Evolutionary conservation across 441 rosid genomes (phyloP).

Genomic region (Adansonia gregorii): DNA sequence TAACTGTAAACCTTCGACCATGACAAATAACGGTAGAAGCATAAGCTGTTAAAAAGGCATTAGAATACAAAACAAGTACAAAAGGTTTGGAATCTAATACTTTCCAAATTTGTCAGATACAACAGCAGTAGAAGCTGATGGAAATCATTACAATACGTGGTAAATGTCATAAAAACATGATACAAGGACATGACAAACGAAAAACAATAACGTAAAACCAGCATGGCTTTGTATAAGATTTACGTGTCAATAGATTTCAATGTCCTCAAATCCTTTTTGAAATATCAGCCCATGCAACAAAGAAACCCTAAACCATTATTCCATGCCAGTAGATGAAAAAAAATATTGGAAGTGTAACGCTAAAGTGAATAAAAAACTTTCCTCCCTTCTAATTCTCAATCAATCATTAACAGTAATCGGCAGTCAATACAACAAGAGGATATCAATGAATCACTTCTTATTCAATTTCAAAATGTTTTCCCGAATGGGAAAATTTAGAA

Average conservation of each 20-base stretch:
- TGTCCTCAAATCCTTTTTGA: neutral
- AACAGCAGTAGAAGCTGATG: neutral
- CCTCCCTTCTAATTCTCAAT: neutral
- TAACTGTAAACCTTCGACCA: neutral
- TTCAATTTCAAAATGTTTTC: neutral
- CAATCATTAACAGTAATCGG: neutral
- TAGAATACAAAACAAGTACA: neutral
- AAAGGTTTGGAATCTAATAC: neutral
- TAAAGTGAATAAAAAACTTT: slow-evolving; percentile 8
- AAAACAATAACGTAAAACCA: neutral
- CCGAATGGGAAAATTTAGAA: neutral
- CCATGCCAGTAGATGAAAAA: neutral
- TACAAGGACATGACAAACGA: neutral
- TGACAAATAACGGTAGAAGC: neutral
- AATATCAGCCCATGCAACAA: slow-evolving; percentile 13
- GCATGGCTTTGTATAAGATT: neutral
- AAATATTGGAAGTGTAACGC: neutral
- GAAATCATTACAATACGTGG: neutral
- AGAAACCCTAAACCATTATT: neutral
- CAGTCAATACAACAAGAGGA: neutral
- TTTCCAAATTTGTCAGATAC: neutral
- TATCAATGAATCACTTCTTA: neutral
- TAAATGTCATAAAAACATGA: neutral
- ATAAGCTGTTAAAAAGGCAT: neutral
- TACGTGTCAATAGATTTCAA: neutral